A percentile compares a stretch with the other conserved stretches of the same genome.
Conservation (phyloP, 2,329 filamentous ascomycete genomes). For the Neofusicoccum sp. region DNA sequence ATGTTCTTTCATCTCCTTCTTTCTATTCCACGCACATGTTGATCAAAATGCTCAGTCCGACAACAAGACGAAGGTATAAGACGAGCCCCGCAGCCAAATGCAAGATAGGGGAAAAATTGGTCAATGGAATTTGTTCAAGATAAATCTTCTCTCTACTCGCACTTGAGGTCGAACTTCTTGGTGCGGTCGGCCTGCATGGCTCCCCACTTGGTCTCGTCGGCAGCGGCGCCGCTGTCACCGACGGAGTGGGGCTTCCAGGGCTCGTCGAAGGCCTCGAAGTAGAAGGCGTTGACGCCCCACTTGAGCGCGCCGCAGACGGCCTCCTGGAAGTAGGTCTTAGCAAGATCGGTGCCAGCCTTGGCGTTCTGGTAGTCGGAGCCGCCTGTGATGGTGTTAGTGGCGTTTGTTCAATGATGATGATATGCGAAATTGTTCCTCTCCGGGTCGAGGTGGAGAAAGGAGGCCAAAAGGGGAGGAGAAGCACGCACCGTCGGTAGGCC, state of each 20-base stretch:
- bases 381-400: constrained; percentile 32
- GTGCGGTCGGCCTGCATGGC: constrained; percentile 61
- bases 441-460: constrained; percentile 3
- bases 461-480: neutral
- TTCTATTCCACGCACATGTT: no score
- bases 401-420: no score
- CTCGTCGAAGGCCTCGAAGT: constrained; percentile 74
- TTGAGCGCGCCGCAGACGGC: constrained; percentile 63
- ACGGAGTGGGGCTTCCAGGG: constrained; percentile 64
- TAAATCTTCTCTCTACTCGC: neutral
- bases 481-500: constrained; percentile 55
- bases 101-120: neutral
- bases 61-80: neutral
- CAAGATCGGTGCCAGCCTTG: constrained; percentile 58
- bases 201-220: constrained; percentile 69
- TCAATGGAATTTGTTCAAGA: neutral
- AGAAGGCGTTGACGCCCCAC: constrained; percentile 69
- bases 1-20: no score
- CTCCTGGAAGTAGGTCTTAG: constrained; percentile 59
- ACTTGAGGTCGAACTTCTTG: constrained; percentile 52
- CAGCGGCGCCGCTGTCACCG: constrained; percentile 61
- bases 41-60: no score
- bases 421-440: constrained; percentile 21
- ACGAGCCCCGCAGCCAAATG: neutral
- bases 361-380: constrained; percentile 63